Conservation (phyloP, 306 rosid genomes). For the Parietaria judaica region DNA sequence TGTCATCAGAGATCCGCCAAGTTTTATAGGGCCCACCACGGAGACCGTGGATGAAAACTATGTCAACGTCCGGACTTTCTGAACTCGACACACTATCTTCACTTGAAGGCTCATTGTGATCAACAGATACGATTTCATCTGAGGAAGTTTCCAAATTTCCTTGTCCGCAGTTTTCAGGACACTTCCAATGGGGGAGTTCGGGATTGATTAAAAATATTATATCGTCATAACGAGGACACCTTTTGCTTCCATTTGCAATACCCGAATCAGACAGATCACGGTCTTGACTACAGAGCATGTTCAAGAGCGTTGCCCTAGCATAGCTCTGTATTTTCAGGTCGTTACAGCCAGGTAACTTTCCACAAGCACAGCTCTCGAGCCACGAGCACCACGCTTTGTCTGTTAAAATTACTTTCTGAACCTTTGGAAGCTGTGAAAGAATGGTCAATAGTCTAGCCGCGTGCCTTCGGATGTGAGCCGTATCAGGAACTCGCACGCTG, state of each 20-base stretch:
- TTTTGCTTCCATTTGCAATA: conserved; percentile 29
- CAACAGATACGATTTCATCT: conserved; percentile 25
- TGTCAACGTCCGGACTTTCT: conserved; percentile 41
- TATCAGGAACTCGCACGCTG: conserved; percentile 83
- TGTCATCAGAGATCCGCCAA: conserved; percentile 94
- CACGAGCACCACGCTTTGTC: conserved; percentile 70
- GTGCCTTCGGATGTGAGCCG: conserved; percentile 91
- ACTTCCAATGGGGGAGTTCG: conserved; percentile 80
- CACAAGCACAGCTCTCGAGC: conserved; percentile 92
- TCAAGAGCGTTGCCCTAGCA: conserved; percentile 71
- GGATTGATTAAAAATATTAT: conserved; percentile 74
- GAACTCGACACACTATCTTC: conserved; percentile 30
- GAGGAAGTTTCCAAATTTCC: conserved; percentile 16
- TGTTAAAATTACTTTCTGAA: conserved; percentile 52
- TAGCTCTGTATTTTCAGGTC: conserved; percentile 82
- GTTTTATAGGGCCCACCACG: conserved; percentile 90
- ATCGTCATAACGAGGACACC: conserved; percentile 71
- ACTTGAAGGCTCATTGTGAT: conserved; percentile 30
- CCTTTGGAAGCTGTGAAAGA: conserved; percentile 72
- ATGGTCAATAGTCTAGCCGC: conserved; percentile 83
- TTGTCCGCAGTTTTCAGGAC: conserved; percentile 32
- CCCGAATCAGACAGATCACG: conserved; percentile 28
- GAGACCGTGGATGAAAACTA: conserved; percentile 88
- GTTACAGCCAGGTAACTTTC: conserved; percentile 77
- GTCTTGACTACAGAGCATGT: conserved; percentile 50